Conservation (phyloP, 2,329 filamentous ascomycete genomes). For the Diplodia mutila region DNA sequence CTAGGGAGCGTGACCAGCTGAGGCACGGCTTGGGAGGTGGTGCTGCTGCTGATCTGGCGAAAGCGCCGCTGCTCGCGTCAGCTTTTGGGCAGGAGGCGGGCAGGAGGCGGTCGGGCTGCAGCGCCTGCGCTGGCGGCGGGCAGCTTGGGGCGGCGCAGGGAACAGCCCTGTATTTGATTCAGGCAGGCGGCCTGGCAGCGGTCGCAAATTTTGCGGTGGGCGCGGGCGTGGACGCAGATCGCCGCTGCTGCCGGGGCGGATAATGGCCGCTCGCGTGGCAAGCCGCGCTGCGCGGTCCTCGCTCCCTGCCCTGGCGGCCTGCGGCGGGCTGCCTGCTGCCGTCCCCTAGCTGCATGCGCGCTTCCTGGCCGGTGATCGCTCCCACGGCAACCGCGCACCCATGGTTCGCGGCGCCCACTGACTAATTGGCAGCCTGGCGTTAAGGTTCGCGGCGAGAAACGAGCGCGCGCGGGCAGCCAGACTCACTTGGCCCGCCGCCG, state of each 20-base stretch:
- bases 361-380: conserved; percentile 21
- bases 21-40: conserved; percentile 6
- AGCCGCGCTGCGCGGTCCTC: conserved; percentile 16
- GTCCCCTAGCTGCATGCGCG: conserved; percentile 15
- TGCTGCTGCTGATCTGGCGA: conserved; percentile 21
- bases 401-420: conserved; percentile 18
- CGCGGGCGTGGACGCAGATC: conserved; percentile 12
- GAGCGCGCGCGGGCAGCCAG: conserved; percentile 21
- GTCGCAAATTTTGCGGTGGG: conserved; percentile 20
- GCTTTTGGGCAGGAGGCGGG: conserved; percentile 17
- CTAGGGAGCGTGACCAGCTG: conserved; percentile 21
- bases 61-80: conserved; percentile 22
- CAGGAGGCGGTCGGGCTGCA: conserved; percentile 21
- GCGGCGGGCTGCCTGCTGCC: conserved; percentile 14
- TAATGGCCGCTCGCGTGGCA: conserved; percentile 19
- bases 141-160: conserved; percentile 8
- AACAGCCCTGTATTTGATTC: conserved; percentile 21
- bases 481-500: conserved; percentile 11
- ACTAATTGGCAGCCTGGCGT: conserved; percentile 14
- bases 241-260: conserved; percentile 20
- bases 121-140: conserved; percentile 4
- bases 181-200: conserved; percentile 9
- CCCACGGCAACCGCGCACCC: conserved; percentile 8
- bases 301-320: neutral
- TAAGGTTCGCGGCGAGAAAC: conserved; percentile 24